These are phyloP conservation scores for Withania somnifera DNA, from an alignment of 305 asterid genomes.

Conservation along the genomic window DNA sequence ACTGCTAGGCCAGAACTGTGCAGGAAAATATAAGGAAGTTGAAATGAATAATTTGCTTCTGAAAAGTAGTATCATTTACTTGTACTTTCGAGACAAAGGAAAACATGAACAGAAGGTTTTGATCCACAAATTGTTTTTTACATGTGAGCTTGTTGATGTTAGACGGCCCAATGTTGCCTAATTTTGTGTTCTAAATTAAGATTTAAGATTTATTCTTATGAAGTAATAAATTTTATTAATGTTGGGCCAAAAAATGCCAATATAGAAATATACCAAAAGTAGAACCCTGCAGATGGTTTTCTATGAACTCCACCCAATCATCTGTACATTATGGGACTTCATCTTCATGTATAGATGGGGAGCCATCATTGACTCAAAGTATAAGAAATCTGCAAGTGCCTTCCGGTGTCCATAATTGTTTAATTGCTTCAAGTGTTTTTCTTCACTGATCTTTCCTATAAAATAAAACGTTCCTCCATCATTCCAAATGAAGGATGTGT, in stretches of 20 bases:
- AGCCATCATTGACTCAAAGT: not conserved
- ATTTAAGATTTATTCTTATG: not conserved
- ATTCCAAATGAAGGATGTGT: not conserved
- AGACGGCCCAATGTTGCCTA: not conserved
- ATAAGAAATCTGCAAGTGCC: not conserved
- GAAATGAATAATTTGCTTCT: not conserved
- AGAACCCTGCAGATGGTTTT: not conserved
- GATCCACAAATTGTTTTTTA: not conserved
- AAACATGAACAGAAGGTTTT: not conserved
- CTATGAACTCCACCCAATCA: not conserved
- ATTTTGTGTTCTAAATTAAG: not conserved
- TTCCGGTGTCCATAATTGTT: not conserved
- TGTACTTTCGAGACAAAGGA: not conserved
- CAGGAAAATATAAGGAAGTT: not conserved
- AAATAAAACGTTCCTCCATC: not conserved
- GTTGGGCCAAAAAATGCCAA: not conserved
- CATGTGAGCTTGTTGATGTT: not conserved
- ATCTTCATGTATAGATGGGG: not conserved
- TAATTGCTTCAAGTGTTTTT: not conserved
- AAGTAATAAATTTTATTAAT: not conserved
- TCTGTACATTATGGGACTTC: not conserved
- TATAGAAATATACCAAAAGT: not conserved
- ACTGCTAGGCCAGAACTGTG: not conserved
- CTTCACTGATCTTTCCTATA: not conserved
- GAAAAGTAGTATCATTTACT: not conserved